Percentiles rank a stretch among this genome's conserved stretches.
Conservation (phyloP, 805 yeast species). For the Cyberlindnera mycetangii region DNA sequence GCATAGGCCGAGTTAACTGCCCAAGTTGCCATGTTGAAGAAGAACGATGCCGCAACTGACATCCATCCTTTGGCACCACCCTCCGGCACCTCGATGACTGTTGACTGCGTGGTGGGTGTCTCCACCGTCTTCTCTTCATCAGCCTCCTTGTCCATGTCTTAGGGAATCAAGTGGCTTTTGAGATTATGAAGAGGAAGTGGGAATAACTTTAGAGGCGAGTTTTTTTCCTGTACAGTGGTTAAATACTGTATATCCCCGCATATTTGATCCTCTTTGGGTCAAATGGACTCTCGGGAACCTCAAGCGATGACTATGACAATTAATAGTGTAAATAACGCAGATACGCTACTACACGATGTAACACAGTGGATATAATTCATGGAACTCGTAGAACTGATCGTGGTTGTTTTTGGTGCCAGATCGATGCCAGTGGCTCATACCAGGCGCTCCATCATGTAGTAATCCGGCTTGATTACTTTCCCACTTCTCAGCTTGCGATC, state of each 20-base stretch:
- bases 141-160: neutral
- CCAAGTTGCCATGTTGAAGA: conserved; percentile 29
- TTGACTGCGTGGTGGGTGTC: conserved; percentile 4
- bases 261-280: too few relatives aligned
- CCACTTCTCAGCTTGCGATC: conserved; percentile 42
- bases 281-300: too few relatives aligned
- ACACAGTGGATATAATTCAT: too few relatives aligned
- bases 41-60: conserved; percentile 21
- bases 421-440: too few relatives aligned
- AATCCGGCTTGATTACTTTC: conserved; percentile 39
- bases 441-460: conserved; percentile 35
- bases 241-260: too few relatives aligned
- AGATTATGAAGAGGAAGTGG: neutral
- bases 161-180: neutral
- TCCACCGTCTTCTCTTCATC: neutral
- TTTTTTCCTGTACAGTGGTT: too few relatives aligned
- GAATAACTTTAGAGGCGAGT: too few relatives aligned
- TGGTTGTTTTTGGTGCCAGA: too few relatives aligned
- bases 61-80: conserved; percentile 29
- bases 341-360: too few relatives aligned
- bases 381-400: too few relatives aligned
- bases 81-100: conserved; percentile 23
- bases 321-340: too few relatives aligned
- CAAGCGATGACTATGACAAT: too few relatives aligned
- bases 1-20: conserved; percentile 42